Base-by-base conservation (phyloP, 2,329 filamentous ascomycete genomes). In the Phyllosticta citriasiana region DNA sequence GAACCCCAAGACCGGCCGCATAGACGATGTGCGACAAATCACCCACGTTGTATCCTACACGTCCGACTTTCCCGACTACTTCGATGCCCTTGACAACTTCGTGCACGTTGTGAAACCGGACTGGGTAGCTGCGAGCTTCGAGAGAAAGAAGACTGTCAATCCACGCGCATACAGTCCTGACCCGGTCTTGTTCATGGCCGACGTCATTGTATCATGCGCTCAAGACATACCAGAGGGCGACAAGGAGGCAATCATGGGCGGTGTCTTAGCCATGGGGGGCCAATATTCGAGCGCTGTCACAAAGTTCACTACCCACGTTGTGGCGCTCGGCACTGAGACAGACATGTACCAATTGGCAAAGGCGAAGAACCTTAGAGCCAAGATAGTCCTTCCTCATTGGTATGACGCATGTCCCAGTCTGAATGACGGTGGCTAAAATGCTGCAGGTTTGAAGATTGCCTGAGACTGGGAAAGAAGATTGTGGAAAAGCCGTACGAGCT, bases 361-460 rank as follows among this genome's bases (percentile, higher is more conserved):
- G 53, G 77, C 81, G 8, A 95, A 87, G 73, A 82, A 82, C 2
- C 78, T 89, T 59, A 85, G 84, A 60, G 85, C 85, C 73, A 92
- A 91, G 74, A 88, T 97, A 63, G 89, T 99, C 19, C 79, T 99
- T 58, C 94, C 94, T 47, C 94, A 97, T 71, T 97, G 94, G 90
- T 91, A 77, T 69, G 79, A 65, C 7, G 27, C 35, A 10, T 25
- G 10, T 10, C 9, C 58, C 16, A n/a, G 59, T 4, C 2, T n/a
- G 19, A 50, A 33, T 50, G 27, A 55, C 47, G 53, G 56, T 25
- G 65, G 65, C 63, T 67, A 63, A 67, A 30, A 26, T 72, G 61
- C n/a, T 27, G 40, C 8, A 92, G 89, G 91, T 97, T 99, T 70
- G 93, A 97, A 67, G 93, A 97, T 72, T 99, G 94, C 74, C 83